phyloP scores from a whole-genome alignment of 768 basidiomycete species.

The Tylopilus intermedius region DNA sequence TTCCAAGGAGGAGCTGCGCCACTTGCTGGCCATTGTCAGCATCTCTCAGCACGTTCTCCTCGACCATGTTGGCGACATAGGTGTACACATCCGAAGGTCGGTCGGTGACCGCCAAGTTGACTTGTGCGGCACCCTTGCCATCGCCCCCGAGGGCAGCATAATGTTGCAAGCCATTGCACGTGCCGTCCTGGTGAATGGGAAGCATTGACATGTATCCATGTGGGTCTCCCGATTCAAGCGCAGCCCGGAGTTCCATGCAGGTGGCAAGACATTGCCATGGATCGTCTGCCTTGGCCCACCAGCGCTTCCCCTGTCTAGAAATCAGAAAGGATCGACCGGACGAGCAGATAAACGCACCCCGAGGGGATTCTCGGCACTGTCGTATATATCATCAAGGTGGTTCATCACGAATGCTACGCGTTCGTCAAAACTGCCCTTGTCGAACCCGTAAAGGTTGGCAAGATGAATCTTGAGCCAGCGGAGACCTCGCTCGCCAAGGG shows the following conservation, averaged over 20 bases:
- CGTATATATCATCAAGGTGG: constrained; percentile 71
- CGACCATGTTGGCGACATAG: constrained; percentile 83
- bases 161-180: constrained; percentile 97
- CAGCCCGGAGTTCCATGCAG: constrained; percentile 82
- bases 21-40: constrained; percentile 43
- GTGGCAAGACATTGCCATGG: constrained; percentile 97
- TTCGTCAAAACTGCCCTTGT: constrained; percentile 92
- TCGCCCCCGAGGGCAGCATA: constrained; percentile 98
- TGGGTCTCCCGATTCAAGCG: constrained; percentile 65
- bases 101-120: constrained; percentile 82
- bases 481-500: constrained; percentile 78
- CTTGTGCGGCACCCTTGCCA: constrained; percentile 79
- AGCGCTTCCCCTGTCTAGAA: constrained; percentile 54
- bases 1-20: constrained; percentile 65
- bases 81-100: constrained; percentile 94
- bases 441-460: constrained; percentile 88
- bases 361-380: constrained; percentile 78
- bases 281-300: constrained; percentile 92
- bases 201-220: constrained; percentile 57
- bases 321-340: constrained; percentile 2
- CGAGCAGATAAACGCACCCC: constrained; percentile 42
- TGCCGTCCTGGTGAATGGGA: constrained; percentile 98
- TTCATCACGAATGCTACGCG: constrained; percentile 75
- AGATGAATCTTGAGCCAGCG: constrained; percentile 95
- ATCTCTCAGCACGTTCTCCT: constrained; percentile 57